Evolutionary conservation across 176 grass and related monocot species (phyloP).

Genomic region (Hyparrhenia diplandra): DNA sequence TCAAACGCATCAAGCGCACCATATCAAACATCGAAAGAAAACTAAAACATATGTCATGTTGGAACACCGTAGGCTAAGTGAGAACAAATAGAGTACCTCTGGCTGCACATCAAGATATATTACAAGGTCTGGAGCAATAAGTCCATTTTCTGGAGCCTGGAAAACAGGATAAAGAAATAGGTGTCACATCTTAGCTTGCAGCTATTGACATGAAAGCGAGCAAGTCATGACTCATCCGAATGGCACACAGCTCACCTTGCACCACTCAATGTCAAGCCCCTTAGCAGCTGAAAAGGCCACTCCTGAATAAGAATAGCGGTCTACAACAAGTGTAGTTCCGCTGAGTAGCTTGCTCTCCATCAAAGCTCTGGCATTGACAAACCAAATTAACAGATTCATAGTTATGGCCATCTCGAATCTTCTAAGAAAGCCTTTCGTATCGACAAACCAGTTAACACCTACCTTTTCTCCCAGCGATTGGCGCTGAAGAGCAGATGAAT

Average conservation of each 20-base stretch:
- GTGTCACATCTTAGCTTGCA: background rate
- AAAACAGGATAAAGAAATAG: background rate
- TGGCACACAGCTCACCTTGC: conserved; percentile 40
- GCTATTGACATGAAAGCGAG: background rate
- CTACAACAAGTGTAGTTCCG: conserved; percentile 68
- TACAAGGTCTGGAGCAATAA: conserved; percentile 89
- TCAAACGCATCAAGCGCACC: background rate
- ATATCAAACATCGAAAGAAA: background rate
- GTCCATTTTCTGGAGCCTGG: conserved; percentile 76
- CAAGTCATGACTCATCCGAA: background rate
- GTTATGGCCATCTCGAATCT: background rate
- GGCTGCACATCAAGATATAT: conserved; percentile 87
- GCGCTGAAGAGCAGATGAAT: conserved; percentile 90
- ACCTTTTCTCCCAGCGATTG: conserved; percentile 96
- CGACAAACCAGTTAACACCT: conserved; percentile 12
- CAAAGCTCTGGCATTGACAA: conserved; percentile 41
- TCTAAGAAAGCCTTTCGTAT: background rate
- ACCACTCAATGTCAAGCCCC: conserved; percentile 65
- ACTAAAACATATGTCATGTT: background rate
- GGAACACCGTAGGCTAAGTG: background rate
- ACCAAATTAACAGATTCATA: conserved; percentile 2
- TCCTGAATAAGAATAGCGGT: conserved; percentile 68
- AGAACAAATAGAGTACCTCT: conserved; percentile 52
- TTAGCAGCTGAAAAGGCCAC: conserved; percentile 71
- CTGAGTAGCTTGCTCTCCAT: conserved; percentile 80